Percentiles rank a stretch among this genome's conserved stretches.
Evolutionary conservation across 208 protist genomes (phyloP).

Genomic region (Leishmania major): DNA sequence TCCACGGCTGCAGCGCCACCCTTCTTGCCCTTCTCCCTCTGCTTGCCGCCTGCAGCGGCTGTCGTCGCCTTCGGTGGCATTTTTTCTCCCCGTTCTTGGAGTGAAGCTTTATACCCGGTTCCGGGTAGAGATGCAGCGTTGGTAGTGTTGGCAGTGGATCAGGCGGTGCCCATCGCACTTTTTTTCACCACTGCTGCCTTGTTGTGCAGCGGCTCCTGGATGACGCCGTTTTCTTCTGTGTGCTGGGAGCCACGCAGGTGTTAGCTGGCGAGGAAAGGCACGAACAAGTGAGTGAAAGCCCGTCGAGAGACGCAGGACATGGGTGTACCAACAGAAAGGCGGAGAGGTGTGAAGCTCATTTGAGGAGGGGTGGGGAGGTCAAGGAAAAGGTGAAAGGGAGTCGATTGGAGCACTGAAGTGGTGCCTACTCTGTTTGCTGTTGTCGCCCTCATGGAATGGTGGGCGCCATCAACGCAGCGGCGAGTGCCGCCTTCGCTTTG

Average conservation of each 20-base stretch:
- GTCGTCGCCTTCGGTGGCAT: slow-evolving; percentile 43
- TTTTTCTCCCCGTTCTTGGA: neutral
- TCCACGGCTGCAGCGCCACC: slow-evolving; percentile 28
- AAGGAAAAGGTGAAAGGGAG: neutral
- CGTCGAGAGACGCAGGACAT: neutral
- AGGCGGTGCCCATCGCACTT: neutral
- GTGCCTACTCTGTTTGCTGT: neutral
- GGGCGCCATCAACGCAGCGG: neutral
- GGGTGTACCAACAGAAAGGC: neutral
- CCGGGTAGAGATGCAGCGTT: neutral
- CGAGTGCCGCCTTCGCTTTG: neutral
- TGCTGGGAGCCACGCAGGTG: neutral
- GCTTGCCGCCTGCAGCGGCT: slow-evolving; percentile 19
- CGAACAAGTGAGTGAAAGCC: neutral
- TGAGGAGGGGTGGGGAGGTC: neutral
- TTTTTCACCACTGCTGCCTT: neutral
- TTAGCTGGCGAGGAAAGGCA: neutral
- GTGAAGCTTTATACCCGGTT: neutral
- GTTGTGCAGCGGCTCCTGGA: neutral
- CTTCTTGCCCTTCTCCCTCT: slow-evolving; percentile 35
- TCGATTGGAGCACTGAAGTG: neutral
- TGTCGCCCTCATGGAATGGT: neutral
- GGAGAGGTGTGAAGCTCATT: neutral
- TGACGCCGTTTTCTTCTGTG: neutral
- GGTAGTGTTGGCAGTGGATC: neutral